phyloP scores from a whole-genome alignment of 2,329 filamentous ascomycete genomes.

The Dactylellina drechsleri region DNA sequence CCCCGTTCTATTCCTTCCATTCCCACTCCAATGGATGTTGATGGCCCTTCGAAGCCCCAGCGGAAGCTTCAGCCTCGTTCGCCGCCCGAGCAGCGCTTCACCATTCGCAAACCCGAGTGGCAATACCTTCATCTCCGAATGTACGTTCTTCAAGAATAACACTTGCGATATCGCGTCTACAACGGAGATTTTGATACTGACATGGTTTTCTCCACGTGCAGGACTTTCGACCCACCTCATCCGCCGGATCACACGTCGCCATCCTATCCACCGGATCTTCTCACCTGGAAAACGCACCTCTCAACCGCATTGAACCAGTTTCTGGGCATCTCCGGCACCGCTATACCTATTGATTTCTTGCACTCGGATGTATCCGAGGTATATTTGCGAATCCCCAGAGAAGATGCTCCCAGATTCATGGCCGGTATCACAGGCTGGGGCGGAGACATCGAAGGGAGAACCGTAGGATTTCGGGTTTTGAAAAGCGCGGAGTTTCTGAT shows the following conservation, averaged over 20 bases:
- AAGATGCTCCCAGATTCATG: conserved; percentile 70
- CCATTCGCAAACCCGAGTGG: conserved; percentile 57
- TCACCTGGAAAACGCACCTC: conserved; percentile 58
- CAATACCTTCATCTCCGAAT: conserved; percentile 57
- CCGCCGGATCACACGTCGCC: conserved; percentile 30
- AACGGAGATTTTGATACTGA: neutral
- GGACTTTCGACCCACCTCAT: conserved; percentile 57
- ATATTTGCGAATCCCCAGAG: conserved; percentile 73
- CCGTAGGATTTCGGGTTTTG: conserved; percentile 56
- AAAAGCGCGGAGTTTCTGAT: conserved; percentile 57
- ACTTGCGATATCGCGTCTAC: neutral
- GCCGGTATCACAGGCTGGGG: conserved; percentile 75
- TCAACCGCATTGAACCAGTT: conserved; percentile 73
- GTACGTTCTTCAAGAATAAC: conserved; percentile 25
- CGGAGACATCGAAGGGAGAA: conserved; percentile 62
- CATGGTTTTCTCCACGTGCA: conserved; percentile 9
- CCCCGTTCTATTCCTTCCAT: neutral
- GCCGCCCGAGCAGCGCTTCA: conserved; percentile 52
- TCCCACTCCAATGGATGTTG: neutral
- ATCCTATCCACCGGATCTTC: conserved; percentile 57
- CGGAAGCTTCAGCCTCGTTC: conserved; percentile 8
- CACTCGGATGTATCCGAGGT: conserved; percentile 68
- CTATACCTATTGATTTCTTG: conserved; percentile 76
- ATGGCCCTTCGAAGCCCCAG: neutral
- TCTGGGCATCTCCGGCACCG: conserved; percentile 74